phyloP scores from a whole-genome alignment of 768 basidiomycete genomes.

The Fibroporia radiculosa region DNA sequence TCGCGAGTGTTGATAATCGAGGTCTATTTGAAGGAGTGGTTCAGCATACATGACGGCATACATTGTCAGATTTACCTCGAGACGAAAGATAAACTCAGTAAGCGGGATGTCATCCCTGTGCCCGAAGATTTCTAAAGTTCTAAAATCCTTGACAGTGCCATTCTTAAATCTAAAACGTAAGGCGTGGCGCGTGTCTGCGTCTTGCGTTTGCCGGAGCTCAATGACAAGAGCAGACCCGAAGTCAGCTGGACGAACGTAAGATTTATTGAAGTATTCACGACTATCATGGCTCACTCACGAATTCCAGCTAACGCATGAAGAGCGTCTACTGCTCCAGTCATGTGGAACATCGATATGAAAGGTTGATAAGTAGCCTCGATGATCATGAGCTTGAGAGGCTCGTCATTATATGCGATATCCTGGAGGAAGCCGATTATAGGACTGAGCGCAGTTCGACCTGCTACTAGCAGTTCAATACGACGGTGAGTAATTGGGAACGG shows the following conservation, averaged over 20 bases:
- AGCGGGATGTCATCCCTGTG: conserved; percentile 71
- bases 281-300: conserved; percentile 45
- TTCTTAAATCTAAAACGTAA: conserved; percentile 83
- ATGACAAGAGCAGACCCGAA: conserved; percentile 68
- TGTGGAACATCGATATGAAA: conserved; percentile 82
- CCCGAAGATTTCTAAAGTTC: conserved; percentile 66
- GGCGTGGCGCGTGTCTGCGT: conserved; percentile 73
- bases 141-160: conserved; percentile 57
- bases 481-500: too few relatives aligned
- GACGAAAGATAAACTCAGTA: conserved; percentile 79
- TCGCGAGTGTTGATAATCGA: conserved; percentile 36
- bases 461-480: conserved; percentile 42
- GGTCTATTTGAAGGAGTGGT: conserved; percentile 22
- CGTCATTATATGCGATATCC: conserved; percentile 70
- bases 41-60: neutral
- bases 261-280: too few relatives aligned
- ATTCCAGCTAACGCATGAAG: conserved; percentile 55
- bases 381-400: conserved; percentile 72
- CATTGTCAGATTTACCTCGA: too few relatives aligned
- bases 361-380: conserved; percentile 84
- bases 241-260: conserved; percentile 43
- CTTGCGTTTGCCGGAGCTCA: conserved; percentile 69
- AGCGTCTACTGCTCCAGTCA: conserved; percentile 52
- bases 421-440: conserved; percentile 65
- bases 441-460: conserved; percentile 72